Evolutionary conservation across 805 yeast genomes (phyloP), one percentile per base, ranked within the genome.

Genomic region (Kuraishia floccosa): DNA sequence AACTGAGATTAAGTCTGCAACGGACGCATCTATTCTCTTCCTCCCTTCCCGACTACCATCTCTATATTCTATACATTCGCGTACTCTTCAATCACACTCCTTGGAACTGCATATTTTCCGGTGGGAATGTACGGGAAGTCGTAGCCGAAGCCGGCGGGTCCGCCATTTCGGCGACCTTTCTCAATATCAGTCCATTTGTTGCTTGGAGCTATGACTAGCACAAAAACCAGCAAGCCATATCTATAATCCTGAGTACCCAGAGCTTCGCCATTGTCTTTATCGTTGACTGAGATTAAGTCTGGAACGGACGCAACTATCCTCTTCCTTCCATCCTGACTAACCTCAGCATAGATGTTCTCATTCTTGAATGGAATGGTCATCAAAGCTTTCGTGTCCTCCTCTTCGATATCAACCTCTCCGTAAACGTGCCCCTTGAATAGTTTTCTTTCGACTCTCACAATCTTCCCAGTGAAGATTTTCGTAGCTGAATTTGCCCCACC

Each of bases 231-330:
- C 30, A 64, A 34, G 4, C 70, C 69, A 39, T 63, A 63, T 25
- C 68, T 40, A 39, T 62, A 64, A 24, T 64, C 70, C 12, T 60
- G 65, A 2, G 68, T 63, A 6, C 69, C 69, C 8, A 63, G 56
- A 10, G 68, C 68, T 34, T 60, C 67, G 22, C 68, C 68, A 20
- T 55, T 46, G 24, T 60, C 63, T 6, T 53, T 42, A 40, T 63
- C 65, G 29, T 54, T 40, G 6, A 64, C 64, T 2, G 66, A 39
- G 36, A 64, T 61, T 30, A 64, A 38, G 39, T 64, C 70, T n/a
- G 71, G 71, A 24, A 63, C 69, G 5, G 64, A 50, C 8, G 60
- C 50, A n/a, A 52, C 42, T 31, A 50, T 42, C 16, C 47, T 43
- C 6, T 46, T 45, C 2, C 33, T 32, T 2, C 32, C 34, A 15